These are phyloP conservation scores for Fusarium duplospermum DNA, from an alignment of 2,329 filamentous ascomycete genomes.

Conservation along the genomic window DNA sequence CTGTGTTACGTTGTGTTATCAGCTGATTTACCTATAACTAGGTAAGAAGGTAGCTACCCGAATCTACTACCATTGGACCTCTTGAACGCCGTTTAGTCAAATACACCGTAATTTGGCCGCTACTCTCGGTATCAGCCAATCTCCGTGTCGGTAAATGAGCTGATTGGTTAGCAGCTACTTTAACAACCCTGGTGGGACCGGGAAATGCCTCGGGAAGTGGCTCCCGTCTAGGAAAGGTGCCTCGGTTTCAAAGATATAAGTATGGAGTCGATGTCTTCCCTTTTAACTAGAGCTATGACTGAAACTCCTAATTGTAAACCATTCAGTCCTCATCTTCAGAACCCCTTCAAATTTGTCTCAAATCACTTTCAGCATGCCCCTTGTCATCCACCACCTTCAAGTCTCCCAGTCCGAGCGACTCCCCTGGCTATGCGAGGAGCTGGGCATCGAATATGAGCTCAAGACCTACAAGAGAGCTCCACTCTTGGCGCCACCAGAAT, in stretches of 20 bases:
- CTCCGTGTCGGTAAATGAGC: conserved; percentile 4
- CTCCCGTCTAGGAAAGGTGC: background rate
- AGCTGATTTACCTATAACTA: no score
- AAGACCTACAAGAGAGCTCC: conserved; percentile 36
- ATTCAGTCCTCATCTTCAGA: background rate
- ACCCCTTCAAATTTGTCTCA: no score
- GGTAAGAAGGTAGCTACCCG: no score
- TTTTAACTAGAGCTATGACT: background rate
- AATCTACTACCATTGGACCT: no score
- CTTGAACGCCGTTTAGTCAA: no score
- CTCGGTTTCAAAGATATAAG: conserved; percentile 8
- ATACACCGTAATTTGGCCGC: no score
- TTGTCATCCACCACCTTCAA: conserved; percentile 65
- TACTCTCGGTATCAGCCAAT: background rate
- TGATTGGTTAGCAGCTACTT: conserved; percentile 1
- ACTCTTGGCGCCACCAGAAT: conserved; percentile 35
- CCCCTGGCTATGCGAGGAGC: conserved; percentile 74
- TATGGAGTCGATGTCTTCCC: background rate
- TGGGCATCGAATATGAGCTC: conserved; percentile 62
- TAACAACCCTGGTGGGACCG: background rate
- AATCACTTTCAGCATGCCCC: conserved; percentile 27
- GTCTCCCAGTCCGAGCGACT: conserved; percentile 73
- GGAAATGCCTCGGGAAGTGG: conserved; percentile 6
- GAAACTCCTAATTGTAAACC: no score
- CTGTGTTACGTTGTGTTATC: no score